Base-by-base conservation (phyloP, 257 asterid species). In the Asclepias syriaca region DNA sequence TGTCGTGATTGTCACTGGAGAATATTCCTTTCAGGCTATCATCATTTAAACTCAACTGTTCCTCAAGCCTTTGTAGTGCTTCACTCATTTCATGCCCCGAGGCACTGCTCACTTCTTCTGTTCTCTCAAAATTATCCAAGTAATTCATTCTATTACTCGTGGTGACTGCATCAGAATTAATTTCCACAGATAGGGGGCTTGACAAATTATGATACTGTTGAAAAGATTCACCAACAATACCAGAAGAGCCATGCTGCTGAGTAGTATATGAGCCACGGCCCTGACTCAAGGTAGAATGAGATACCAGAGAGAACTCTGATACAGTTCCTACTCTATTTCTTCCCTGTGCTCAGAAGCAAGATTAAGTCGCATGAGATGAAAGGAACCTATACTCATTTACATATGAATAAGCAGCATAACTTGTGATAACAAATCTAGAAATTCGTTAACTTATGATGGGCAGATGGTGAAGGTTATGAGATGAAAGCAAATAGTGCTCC, bases 21-120 rank as follows among this genome's bases (percentile, higher is more conserved):
- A 76, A 68, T 56, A 71, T 69, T 24, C 81, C 85, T 72, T 76
- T 71, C 67, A 81, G 14, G 75, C 82, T 82, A 51, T 85, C 93
- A 70, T 90, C 93, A 69, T 95, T 85, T 76, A 92, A 80, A 86
- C 97, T 89, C 77, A 95, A 75, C 56, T 90, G 93, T 71, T 89
- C 90, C 86, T 91, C 84, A 65, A 89, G 77, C 79, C 77, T 83
- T 83, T 79, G 85, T 79, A 94, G 70, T 29, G 96, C 96, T 78
- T 72, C 80, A 83, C 81, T 81, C 29, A 93, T 78, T 69, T 77
- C 85, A 15, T 76, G 85, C 79, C 55, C 78, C n/a, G 96, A 78
- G 72, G 93, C 79, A 76, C 85, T 78, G 60, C 70, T 80, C 73
- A 45, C 81, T 77, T 82, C 93, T 53, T 81, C 82, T 74, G 72